Evolutionary conservation across 352 stramenopile genomes (phyloP).

Genomic region (Phytopythium helicoides): DNA sequence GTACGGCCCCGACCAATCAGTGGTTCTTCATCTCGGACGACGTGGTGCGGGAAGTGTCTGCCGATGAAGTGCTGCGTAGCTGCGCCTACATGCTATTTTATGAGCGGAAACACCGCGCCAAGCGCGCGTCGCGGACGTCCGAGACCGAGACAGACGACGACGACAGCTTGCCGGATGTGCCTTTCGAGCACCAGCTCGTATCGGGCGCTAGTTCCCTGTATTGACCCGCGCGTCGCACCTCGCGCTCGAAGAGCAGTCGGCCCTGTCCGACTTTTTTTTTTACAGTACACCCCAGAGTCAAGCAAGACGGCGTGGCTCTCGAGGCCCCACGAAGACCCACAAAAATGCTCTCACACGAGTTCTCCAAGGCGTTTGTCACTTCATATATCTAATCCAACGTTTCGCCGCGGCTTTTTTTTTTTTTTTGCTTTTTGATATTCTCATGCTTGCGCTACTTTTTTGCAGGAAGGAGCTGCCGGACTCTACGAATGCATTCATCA

Average conservation of each 20-base stretch:
- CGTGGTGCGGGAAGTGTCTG: conserved; percentile 49
- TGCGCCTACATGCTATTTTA: conserved; percentile 92
- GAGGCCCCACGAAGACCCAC: too few relatives aligned
- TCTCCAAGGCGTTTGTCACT: not conserved
- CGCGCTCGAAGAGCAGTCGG: too few relatives aligned
- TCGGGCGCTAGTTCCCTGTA: conserved; percentile 21
- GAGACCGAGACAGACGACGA: conserved; percentile 39
- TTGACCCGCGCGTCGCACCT: not conserved
- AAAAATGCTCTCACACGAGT: too few relatives aligned
- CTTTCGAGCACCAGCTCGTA: conserved; percentile 41
- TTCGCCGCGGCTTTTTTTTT: not conserved
- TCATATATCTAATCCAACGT: conserved; percentile 8
- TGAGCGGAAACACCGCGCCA: conserved; percentile 62
- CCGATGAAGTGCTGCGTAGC: conserved; percentile 63
- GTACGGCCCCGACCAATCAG: conserved; percentile 39
- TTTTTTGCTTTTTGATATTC: too few relatives aligned
- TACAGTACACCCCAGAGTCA: too few relatives aligned
- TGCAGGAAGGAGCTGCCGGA: too few relatives aligned
- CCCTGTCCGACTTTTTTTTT: too few relatives aligned
- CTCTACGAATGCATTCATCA: not conserved
- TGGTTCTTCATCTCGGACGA: conserved; percentile 90
- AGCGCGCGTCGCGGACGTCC: conserved; percentile 26
- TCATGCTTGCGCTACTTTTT: too few relatives aligned
- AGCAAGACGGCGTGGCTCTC: too few relatives aligned
- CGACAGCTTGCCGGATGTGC: conserved; percentile 48